phyloP scores from a whole-genome alignment of 768 basidiomycete species.

The Nevesoporus exiguus region DNA sequence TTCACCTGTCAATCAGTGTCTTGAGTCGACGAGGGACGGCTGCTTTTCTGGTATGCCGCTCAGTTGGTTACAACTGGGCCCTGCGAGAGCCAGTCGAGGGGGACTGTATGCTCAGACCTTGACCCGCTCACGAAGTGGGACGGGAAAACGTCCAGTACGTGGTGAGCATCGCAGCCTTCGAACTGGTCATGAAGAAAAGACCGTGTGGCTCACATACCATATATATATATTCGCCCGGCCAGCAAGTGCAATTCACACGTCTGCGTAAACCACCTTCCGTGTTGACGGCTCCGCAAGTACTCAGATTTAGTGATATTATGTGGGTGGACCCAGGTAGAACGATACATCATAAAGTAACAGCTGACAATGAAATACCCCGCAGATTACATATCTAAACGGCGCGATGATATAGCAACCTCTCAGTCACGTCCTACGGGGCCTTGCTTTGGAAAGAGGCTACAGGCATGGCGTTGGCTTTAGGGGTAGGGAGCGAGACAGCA shows the following conservation, averaged over 20 bases:
- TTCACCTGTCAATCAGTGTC: constrained; percentile 35
- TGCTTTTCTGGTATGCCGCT: constrained; percentile 70
- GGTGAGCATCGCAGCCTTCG: constrained; percentile 71
- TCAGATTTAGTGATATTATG: no score
- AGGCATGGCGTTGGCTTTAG: background rate
- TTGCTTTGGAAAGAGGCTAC: constrained; percentile 2
- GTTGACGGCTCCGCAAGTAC: no score
- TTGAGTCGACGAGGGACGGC: constrained; percentile 34
- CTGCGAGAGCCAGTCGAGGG: constrained; percentile 61
- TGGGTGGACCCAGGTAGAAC: no score
- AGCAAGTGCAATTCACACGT: constrained; percentile 1
- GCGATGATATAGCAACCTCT: background rate
- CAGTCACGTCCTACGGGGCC: constrained; percentile 9
- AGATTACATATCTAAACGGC: background rate
- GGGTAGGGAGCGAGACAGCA: background rate
- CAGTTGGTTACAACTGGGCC: constrained; percentile 53
- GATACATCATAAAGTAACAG: background rate
- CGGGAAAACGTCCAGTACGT: constrained; percentile 41
- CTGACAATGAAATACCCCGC: background rate
- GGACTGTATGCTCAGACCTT: constrained; percentile 77
- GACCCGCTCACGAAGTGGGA: constrained; percentile 63
- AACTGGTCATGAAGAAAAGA: constrained; percentile 31
- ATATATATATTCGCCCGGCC: background rate
- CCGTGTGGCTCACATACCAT: no score
- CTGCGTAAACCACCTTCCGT: background rate